Base-by-base conservation (phyloP, 1,284 basidiomycete species). In the Grifola frondosa region DNA sequence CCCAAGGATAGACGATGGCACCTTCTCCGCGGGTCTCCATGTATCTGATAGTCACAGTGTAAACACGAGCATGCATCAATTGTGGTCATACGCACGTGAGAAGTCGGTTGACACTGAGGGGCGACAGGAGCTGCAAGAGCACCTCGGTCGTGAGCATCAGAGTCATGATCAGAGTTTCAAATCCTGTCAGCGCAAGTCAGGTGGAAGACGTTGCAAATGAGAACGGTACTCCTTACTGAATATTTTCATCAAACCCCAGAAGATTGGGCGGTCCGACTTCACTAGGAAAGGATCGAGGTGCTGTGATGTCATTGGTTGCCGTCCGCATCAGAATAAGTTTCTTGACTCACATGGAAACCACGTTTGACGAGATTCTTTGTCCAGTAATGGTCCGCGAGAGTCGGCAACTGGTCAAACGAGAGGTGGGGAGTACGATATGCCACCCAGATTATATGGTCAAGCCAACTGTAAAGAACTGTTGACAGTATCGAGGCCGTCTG, bases 401-500 rank as follows among this genome's bases (percentile, higher is more conserved):
- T 65, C 16, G 74, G 75, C 6, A 70, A 54, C 39, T 62, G 46
- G 10, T 64, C 64, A 21, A 59, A 45, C 3, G 59, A 40, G 5
- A 67, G 50, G 35, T 64, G 62, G 6, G 59, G 41, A 2, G 57
- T 43, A 11, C 41, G 46, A 28, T 57, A 56, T 2, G 63, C 66
- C n/a, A 43, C 43, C 35, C 53, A 52, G 29, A 71, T 51, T 15
- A 62, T 50, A 12, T 53, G 53, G 40, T 67, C 62, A n/a, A 88
- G 64, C 67, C 79, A 88, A 25, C 70, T 67, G 64, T 74, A 89
- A 25, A 77, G 68, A 16, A 73, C 34, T 46, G 80, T 64, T 3
- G 77, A 83, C 15, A 82, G 53, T 41, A 78, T 65, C 0, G 81
- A 78, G 0, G 81, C 75, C 0, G 77, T 82, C 56, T 88, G 84